phyloP scores from a whole-genome alignment of 2,329 filamentous ascomycete species.

The Zasmidium angulare region DNA sequence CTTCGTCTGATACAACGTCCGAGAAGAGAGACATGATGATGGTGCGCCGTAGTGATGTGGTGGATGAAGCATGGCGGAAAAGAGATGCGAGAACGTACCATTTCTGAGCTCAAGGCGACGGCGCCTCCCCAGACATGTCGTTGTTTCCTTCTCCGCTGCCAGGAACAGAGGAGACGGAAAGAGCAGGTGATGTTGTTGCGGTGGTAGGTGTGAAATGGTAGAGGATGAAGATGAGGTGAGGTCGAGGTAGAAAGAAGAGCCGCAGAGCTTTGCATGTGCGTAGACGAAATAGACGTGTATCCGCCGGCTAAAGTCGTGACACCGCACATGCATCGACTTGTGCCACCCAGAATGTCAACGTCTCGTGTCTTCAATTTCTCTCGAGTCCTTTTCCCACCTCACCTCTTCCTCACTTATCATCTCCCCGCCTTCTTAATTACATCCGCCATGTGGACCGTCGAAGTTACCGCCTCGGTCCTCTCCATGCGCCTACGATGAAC shows the following conservation, averaged over 20 bases:
- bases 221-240: not conserved
- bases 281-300: too few species aligned
- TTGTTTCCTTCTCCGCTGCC: not conserved
- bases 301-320: too few species aligned
- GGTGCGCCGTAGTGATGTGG: too few species aligned
- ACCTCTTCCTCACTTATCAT: slow-evolving; percentile 7
- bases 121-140: slow-evolving; percentile 9
- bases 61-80: not conserved
- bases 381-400: slow-evolving; percentile 2
- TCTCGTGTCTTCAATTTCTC: slow-evolving; percentile 10
- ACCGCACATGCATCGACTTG: too few species aligned
- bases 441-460: slow-evolving; percentile 30
- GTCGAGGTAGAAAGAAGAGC: not conserved
- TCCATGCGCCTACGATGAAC: slow-evolving; percentile 34
- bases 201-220: not conserved
- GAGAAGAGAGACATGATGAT: too few species aligned
- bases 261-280: not conserved
- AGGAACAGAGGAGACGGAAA: too few species aligned
- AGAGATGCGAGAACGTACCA: slow-evolving; percentile 6
- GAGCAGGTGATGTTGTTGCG: not conserved
- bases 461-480: slow-evolving; percentile 27
- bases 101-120: slow-evolving; percentile 3
- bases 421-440: not conserved
- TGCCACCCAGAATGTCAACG: slow-evolving; percentile 5
- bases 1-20: too few species aligned